Conservation (phyloP, 352 stramenopile genomes). For the Phytophthora pisi region DNA sequence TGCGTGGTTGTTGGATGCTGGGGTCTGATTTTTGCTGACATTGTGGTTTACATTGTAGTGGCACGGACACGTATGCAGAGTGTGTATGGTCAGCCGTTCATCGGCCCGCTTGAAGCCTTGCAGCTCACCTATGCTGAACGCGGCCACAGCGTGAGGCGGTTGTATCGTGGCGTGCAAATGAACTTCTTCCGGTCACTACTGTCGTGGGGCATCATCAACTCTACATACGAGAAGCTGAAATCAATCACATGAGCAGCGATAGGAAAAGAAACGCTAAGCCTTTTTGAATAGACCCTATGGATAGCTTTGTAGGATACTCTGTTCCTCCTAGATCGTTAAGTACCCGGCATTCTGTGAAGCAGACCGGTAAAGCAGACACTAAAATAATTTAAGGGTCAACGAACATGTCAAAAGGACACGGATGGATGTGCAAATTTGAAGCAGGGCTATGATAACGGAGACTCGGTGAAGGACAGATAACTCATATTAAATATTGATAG, state of each 20-base stretch:
- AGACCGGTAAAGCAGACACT: no score
- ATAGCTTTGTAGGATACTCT: neutral
- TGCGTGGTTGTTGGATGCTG: neutral
- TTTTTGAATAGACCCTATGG: constrained; percentile 2
- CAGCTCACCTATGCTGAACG: constrained; percentile 77
- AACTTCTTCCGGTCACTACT: constrained; percentile 89
- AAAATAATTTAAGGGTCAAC: no score
- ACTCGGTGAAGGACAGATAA: neutral
- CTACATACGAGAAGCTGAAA: constrained; percentile 89
- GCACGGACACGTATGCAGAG: constrained; percentile 85
- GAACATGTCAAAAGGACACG: no score
- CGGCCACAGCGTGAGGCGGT: constrained; percentile 50
- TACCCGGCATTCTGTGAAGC: no score
- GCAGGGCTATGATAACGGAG: neutral
- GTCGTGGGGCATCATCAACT: constrained; percentile 93
- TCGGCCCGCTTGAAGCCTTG: constrained; percentile 62
- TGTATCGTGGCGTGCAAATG: constrained; percentile 89
- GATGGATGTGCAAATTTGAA: no score
- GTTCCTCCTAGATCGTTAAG: no score
- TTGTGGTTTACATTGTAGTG: constrained; percentile 37
- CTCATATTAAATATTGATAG: constrained; percentile 39
- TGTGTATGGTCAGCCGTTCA: constrained; percentile 70
- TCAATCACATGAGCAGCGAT: constrained; percentile 52
- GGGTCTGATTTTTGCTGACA: neutral
- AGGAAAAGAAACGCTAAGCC: neutral